phyloP scores from a whole-genome alignment of 2,329 filamentous ascomycete species.

The Scortechinia acanthostroma region DNA sequence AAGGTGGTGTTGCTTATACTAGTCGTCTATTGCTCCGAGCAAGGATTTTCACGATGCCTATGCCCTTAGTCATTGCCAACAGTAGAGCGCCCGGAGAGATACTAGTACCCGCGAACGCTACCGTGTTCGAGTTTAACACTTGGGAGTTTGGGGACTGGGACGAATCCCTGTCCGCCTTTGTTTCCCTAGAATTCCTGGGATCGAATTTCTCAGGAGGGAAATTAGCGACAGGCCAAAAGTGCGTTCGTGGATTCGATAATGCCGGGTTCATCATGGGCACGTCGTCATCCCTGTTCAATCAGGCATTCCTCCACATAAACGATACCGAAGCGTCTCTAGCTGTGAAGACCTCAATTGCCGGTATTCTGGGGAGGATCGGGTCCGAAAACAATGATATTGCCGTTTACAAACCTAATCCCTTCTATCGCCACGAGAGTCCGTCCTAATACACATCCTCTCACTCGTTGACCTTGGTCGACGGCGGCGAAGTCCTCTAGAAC shows the following conservation, averaged over 20 bases:
- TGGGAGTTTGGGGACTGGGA: constrained; percentile 76
- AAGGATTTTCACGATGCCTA: constrained; percentile 56
- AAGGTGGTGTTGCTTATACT: constrained; percentile 60
- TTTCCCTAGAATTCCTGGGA: constrained; percentile 64
- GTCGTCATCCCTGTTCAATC: constrained; percentile 78
- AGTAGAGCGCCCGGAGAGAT: constrained; percentile 56
- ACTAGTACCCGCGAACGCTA: constrained; percentile 64
- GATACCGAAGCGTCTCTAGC: constrained; percentile 32
- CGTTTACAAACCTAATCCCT: constrained; percentile 69
- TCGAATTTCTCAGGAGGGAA: constrained; percentile 62
- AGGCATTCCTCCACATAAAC: constrained; percentile 62
- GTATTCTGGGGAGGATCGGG: constrained; percentile 46
- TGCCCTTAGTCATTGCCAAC: constrained; percentile 70
- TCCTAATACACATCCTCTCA: constrained; percentile 45
- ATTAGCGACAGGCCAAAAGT: constrained; percentile 45
- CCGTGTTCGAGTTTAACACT: constrained; percentile 72
- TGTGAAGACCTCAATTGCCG: constrained; percentile 39
- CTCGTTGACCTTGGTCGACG: constrained; percentile 68
- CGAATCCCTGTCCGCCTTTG: constrained; percentile 65
- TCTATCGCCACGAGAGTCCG: constrained; percentile 50
- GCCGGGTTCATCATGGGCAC: constrained; percentile 80
- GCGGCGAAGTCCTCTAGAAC: constrained; percentile 73
- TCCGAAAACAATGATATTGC: constrained; percentile 65
- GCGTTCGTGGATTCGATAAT: constrained; percentile 77
- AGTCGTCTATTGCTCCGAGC: constrained; percentile 62